Percentiles rank a stretch among this genome's conserved stretches.
Conservation (phyloP, 1,139 yeast genomes). For the Lodderomyces parapsilosis region DNA sequence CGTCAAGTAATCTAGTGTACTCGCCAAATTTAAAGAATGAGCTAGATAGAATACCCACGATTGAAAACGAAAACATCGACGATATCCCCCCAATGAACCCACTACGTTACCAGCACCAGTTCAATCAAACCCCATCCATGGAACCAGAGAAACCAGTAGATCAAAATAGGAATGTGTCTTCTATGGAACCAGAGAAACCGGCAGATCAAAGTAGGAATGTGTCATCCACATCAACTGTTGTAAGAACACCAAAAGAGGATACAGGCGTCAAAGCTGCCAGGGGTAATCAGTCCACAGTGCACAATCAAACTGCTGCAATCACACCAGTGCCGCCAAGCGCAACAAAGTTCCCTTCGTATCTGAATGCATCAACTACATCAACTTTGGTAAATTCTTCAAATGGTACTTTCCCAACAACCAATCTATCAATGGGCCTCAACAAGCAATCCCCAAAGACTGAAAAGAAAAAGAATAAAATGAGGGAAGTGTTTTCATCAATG, state of each 20-base stretch:
- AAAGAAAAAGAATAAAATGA: conserved; percentile 35
- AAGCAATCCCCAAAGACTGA: conserved; percentile 14
- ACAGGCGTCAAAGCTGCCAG: conserved; percentile 11
- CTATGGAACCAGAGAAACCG: conserved; percentile 4
- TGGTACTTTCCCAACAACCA: conserved; percentile 26
- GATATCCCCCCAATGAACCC: conserved; percentile 3
- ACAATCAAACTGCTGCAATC: conserved; percentile 34
- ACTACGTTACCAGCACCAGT: conserved; percentile 3
- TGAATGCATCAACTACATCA: conserved; percentile 2
- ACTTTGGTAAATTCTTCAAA: conserved; percentile 3
- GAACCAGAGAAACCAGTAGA: conserved; percentile 3
- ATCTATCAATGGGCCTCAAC: conserved; percentile 24
- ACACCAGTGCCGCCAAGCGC: conserved; percentile 30
- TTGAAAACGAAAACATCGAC: conserved; percentile 29
- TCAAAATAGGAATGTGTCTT: conserved; percentile 4
- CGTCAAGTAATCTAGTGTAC: conserved; percentile 7
- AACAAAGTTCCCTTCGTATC: conserved; percentile 4
- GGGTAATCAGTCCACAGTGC: conserved; percentile 14
- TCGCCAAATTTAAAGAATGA: conserved; percentile 19
- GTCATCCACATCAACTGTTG: conserved; percentile 17
- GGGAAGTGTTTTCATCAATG: conserved; percentile 43
- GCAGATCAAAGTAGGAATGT: conserved; percentile 2
- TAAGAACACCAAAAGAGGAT: conserved; percentile 20
- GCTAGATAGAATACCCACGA: conserved; percentile 33
- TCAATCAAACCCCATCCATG: conserved; percentile 7